phyloP scores from a whole-genome alignment of 306 rosid genomes.

The Malus sieversii region DNA sequence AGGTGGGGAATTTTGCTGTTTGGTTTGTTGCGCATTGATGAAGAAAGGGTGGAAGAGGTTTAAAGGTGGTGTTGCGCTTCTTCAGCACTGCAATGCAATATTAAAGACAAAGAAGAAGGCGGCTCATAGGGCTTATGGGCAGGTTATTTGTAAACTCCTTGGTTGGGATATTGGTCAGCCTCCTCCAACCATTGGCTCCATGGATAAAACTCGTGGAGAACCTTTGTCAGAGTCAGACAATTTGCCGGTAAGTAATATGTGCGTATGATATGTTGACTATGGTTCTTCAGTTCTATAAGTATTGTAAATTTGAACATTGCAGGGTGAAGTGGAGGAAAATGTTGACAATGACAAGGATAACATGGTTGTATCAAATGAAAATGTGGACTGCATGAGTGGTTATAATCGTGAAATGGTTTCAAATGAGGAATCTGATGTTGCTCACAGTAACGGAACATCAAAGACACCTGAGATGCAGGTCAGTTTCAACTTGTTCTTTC shows the following conservation, averaged over 20 bases:
- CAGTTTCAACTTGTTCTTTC: not conserved
- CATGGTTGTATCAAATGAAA: not conserved
- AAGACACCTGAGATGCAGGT: constrained; percentile 1
- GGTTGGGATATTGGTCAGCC: constrained; percentile 56
- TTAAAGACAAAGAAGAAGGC: constrained; percentile 39
- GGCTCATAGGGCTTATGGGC: constrained; percentile 67
- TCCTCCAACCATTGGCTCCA: constrained; percentile 38
- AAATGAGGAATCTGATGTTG: not conserved
- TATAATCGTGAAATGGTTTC: not conserved
- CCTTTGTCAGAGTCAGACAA: constrained; percentile 16
- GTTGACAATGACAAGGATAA: not conserved
- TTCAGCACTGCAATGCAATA: constrained; percentile 54
- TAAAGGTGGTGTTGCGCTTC: constrained; percentile 41
- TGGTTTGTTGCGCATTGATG: constrained; percentile 16
- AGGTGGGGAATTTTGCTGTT: constrained; percentile 20
- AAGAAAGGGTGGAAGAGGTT: constrained; percentile 22
- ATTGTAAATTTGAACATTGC: not conserved
- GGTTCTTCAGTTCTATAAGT: not conserved
- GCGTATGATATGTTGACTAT: not conserved
- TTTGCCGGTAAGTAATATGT: constrained; percentile 18
- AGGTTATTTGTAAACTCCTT: constrained; percentile 43
- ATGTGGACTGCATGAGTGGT: not conserved
- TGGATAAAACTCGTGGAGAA: constrained; percentile 34
- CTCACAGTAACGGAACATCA: not conserved
- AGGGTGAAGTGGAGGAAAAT: constrained; percentile 11